A percentile compares a stretch with the other conserved stretches of the same genome.
Conservation (phyloP, 2,329 filamentous ascomycete species). For the Cladorrhinum sp. region DNA sequence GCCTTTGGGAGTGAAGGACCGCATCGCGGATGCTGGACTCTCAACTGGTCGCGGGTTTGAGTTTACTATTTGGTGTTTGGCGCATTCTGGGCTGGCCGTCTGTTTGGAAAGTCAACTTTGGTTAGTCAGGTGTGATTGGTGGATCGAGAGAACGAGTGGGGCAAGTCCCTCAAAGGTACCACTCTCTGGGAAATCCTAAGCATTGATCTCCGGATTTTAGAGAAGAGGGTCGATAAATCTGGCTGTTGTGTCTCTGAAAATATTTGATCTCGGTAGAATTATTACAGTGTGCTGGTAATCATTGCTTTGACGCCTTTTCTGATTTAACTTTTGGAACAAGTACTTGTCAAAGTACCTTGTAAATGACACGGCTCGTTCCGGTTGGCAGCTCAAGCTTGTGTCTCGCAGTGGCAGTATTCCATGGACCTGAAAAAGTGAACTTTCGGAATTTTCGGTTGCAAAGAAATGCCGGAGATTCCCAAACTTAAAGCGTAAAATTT, state of each 20-base stretch:
- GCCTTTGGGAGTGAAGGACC: conserved; percentile 29
- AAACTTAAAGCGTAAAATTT: neutral
- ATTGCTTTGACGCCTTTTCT: too few relatives aligned
- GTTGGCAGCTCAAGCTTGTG: neutral
- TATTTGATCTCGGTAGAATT: too few relatives aligned
- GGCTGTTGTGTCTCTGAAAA: neutral
- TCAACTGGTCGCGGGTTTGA: conserved; percentile 13
- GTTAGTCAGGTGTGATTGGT: conserved; percentile 4
- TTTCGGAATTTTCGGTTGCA: too few relatives aligned
- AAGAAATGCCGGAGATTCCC: neutral
- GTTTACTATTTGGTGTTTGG: conserved; percentile 16
- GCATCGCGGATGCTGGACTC: conserved; percentile 16
- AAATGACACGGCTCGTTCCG: neutral
- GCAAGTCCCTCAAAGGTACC: neutral
- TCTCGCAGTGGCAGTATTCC: neutral
- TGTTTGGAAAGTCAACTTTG: conserved; percentile 14
- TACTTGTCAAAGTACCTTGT: too few relatives aligned
- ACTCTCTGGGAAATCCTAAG: neutral
- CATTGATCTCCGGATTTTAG: neutral
- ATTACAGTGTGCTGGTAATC: too few relatives aligned
- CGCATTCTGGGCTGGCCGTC: conserved; percentile 8
- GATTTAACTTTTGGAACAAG: too few relatives aligned
- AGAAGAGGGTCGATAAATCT: neutral
- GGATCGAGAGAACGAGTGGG: conserved; percentile 8
- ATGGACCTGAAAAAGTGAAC: too few relatives aligned